Conservation (phyloP, 2,329 filamentous ascomycete species). For the Davidsoniella australis region DNA sequence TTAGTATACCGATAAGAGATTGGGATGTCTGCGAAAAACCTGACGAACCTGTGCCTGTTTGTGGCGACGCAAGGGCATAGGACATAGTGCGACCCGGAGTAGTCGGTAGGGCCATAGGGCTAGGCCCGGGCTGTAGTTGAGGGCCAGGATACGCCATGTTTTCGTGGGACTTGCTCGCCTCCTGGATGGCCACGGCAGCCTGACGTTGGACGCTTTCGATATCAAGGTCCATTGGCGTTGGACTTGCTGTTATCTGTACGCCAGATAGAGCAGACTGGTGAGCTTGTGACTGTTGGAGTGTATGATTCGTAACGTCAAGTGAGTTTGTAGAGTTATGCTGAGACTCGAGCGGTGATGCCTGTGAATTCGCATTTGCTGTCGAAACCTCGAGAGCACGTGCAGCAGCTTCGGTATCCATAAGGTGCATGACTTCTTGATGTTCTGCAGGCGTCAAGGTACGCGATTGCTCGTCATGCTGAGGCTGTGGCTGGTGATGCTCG, state of each 20-base stretch:
- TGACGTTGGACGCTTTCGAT: constrained; percentile 23
- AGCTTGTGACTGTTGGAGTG: constrained; percentile 30
- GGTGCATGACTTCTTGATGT: constrained; percentile 10
- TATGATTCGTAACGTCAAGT: background rate
- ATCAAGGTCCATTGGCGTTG: constrained; percentile 38
- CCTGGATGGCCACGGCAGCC: constrained; percentile 8
- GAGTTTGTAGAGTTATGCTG: constrained; percentile 19
- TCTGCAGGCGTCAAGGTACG: constrained; percentile 4
- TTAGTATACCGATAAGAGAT: background rate
- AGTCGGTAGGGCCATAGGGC: constrained; percentile 24
- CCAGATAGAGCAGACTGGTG: constrained; percentile 28
- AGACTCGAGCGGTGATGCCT: constrained; percentile 22
- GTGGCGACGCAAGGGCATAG: constrained; percentile 32
- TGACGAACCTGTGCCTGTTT: constrained; percentile 12
- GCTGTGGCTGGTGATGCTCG: background rate
- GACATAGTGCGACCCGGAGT: constrained; percentile 36
- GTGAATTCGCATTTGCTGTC: constrained; percentile 25
- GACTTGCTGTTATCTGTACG: constrained; percentile 31
- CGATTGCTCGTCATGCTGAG: constrained; percentile 3
- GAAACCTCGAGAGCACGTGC: constrained; percentile 11
- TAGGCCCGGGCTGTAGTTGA: constrained; percentile 21
- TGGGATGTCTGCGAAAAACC: background rate
- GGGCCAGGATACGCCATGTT: constrained; percentile 40
- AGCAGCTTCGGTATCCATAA: constrained; percentile 10
- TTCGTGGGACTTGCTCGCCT: constrained; percentile 25